Evolutionary conservation across 1,284 basidiomycete species (phyloP).

Genomic region (Puccinia triticina): DNA sequence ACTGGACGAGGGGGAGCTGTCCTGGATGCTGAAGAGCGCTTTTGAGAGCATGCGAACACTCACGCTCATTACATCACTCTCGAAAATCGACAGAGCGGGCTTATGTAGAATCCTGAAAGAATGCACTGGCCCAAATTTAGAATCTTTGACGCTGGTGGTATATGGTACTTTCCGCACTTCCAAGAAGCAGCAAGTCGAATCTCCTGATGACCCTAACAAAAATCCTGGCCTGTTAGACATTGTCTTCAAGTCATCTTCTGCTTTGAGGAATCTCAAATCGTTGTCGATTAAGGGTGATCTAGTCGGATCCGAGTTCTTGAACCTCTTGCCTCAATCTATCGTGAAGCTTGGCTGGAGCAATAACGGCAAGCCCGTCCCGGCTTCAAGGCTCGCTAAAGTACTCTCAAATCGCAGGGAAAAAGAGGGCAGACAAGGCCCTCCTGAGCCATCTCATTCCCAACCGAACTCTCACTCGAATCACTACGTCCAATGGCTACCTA

Average conservation of each 20-base stretch:
- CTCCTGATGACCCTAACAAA: too few relatives aligned
- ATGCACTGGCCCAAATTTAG: background rate
- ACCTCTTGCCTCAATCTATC: conserved; percentile 4
- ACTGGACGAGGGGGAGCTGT: background rate
- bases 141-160: background rate
- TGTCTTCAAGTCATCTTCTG: background rate
- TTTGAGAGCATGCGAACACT: background rate
- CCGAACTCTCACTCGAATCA: too few relatives aligned
- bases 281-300: background rate
- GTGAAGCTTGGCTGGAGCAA: background rate
- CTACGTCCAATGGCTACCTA: too few relatives aligned
- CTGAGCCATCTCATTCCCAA: too few relatives aligned
- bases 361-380: background rate
- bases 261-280: background rate
- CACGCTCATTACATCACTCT: background rate
- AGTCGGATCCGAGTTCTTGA: background rate
- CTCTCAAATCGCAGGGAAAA: background rate
- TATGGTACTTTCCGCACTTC: background rate
- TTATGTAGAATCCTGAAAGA: background rate
- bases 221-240: background rate
- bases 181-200: background rate
- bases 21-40: background rate
- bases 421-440: background rate
- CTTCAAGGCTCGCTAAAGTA: background rate
- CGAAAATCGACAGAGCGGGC: background rate